These are phyloP conservation scores for Septoria petroselini DNA, from an alignment of 2,329 filamentous ascomycete species.

Conservation along the genomic window DNA sequence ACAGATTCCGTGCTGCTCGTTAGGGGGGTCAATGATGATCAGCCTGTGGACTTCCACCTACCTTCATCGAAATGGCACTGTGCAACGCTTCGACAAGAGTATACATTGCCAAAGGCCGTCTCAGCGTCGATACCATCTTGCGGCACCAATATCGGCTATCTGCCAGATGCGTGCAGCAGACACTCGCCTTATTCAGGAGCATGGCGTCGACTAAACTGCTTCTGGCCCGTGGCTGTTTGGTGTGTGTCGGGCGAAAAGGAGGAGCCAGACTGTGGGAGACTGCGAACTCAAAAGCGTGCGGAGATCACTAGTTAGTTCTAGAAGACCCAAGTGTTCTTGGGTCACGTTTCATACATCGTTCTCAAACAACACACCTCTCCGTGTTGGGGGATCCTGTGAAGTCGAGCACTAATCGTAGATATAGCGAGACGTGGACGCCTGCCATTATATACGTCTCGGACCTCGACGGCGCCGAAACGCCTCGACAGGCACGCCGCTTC, in stretches of 20 bases:
- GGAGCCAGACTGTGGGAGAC: not conserved
- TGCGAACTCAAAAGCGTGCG: too few species aligned
- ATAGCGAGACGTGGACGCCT: too few species aligned
- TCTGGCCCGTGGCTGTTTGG: not conserved
- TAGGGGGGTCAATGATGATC: not conserved
- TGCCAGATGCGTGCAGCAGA: not conserved
- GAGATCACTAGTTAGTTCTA: too few species aligned
- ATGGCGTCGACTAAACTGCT: slow-evolving; percentile 5
- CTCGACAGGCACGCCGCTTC: not conserved
- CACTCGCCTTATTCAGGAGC: not conserved
- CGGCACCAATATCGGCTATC: slow-evolving; percentile 1
- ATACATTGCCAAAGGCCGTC: not conserved
- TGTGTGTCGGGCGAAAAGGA: not conserved
- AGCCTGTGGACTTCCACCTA: not conserved
- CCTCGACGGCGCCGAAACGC: too few species aligned
- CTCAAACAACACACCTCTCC: too few species aligned
- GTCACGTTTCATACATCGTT: too few species aligned
- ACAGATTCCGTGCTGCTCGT: not conserved
- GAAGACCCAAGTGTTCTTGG: too few species aligned
- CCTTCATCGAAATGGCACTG: not conserved
- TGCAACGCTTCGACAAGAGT: not conserved
- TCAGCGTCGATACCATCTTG: not conserved
- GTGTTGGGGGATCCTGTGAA: too few species aligned
- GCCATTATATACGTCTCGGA: too few species aligned
- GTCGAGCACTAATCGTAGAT: too few species aligned